phyloP scores from a whole-genome alignment of 257 asterid genomes.

The Ballota nigra region DNA sequence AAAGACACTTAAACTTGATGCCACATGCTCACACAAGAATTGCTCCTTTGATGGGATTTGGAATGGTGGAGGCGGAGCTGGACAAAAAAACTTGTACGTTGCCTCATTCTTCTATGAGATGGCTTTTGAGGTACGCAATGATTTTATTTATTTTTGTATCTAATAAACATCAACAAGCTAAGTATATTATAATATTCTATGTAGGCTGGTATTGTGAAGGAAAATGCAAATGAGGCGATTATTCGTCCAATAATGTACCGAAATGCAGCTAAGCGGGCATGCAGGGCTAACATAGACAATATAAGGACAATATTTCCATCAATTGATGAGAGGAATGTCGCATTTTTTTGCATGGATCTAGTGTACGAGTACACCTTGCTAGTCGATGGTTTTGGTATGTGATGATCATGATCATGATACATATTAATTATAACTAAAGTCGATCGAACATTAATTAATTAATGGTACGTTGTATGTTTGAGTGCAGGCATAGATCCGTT shows the following conservation, averaged over 20 bases:
- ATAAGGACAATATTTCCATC: slow-evolving; percentile 23
- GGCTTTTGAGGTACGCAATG: slow-evolving; percentile 33
- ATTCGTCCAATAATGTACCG: slow-evolving; percentile 31
- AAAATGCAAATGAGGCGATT: slow-evolving; percentile 7
- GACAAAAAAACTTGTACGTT: slow-evolving; percentile 35
- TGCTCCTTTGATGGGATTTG: slow-evolving; percentile 57
- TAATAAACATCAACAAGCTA: too few species aligned
- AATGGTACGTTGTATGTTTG: too few species aligned
- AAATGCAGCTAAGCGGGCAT: slow-evolving; percentile 45
- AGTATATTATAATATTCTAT: too few species aligned
- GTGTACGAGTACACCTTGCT: slow-evolving; percentile 47
- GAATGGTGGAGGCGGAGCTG: slow-evolving; percentile 68
- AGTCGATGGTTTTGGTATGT: slow-evolving; percentile 49
- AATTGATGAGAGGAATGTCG: slow-evolving; percentile 22
- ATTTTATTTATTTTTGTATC: too few species aligned
- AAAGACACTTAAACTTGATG: slow-evolving; percentile 22
- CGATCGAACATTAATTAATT: too few species aligned
- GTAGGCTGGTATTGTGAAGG: slow-evolving; percentile 41
- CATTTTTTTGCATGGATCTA: slow-evolving; percentile 55
- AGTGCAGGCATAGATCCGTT: slow-evolving; percentile 34
- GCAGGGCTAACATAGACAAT: slow-evolving; percentile 23
- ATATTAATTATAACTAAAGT: too few species aligned
- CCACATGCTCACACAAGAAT: slow-evolving; percentile 30
- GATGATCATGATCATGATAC: too few species aligned
- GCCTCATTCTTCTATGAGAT: slow-evolving; percentile 45